Evolutionary conservation across 2,329 filamentous ascomycete genomes (phyloP).

Genomic region (Pleurostoma richardsiae): DNA sequence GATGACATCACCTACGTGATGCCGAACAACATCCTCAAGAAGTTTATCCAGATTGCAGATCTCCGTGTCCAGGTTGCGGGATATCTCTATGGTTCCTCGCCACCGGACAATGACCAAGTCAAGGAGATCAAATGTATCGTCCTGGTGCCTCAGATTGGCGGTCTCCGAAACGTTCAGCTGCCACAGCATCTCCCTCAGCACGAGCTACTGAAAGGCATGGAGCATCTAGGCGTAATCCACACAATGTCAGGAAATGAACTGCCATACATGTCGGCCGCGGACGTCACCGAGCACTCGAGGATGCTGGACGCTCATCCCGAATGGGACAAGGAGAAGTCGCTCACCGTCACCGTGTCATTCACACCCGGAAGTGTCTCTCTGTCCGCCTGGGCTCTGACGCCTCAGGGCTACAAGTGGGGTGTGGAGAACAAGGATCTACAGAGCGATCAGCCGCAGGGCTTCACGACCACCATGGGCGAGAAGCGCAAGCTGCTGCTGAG

Average conservation of each 20-base stretch:
- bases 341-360: constrained; percentile 94
- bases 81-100: constrained; percentile 89
- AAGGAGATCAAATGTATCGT: constrained; percentile 97
- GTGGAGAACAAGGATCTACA: constrained; percentile 89
- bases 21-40: constrained; percentile 98
- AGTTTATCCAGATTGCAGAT: constrained; percentile 96
- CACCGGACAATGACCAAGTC: constrained; percentile 90
- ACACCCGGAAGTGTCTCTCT: constrained; percentile 95
- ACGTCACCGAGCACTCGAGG: constrained; percentile 90
- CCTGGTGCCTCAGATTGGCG: constrained; percentile 95
- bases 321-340: constrained; percentile 83
- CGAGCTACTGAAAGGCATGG: constrained; percentile 79
- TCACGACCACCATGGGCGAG: constrained; percentile 86
- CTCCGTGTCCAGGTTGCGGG: constrained; percentile 94
- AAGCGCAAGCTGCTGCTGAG: constrained; percentile 92
- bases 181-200: constrained; percentile 88
- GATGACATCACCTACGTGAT: constrained; percentile 96
- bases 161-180: constrained; percentile 84
- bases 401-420: constrained; percentile 93
- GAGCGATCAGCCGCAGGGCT: constrained; percentile 91
- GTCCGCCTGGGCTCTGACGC: constrained; percentile 88
- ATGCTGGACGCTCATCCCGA: constrained; percentile 76
- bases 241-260: constrained; percentile 92
- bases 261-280: constrained; percentile 90
- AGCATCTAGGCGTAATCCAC: constrained; percentile 92